Base-by-base conservation (phyloP, 805 yeast genomes). In the Monosporozyma solicola region DNA sequence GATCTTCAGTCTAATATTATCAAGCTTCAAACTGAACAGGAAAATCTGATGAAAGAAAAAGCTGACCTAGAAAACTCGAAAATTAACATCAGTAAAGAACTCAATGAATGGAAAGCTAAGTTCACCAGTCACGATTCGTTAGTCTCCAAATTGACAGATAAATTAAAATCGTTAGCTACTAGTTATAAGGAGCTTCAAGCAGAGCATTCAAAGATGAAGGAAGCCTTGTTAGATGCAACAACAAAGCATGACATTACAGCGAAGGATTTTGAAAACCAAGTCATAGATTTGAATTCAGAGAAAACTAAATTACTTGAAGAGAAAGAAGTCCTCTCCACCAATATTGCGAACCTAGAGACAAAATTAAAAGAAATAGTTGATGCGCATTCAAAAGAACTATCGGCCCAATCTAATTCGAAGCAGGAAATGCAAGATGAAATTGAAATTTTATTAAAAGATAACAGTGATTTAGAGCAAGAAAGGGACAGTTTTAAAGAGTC, bases 71-170 rank as follows among this genome's bases (percentile, higher is more conserved):
- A 66, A 24, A 47, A 53, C 5, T 69, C 61, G 8, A 70, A 62
- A 15, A 49, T 50, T 0, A 39, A 58, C 2, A 44, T 69, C 2
- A 59, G 62, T 32, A 63, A 57, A 13, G 63, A 66, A n/a, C 41
- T 67, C 0, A 37, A 51, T 9, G 65, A 68, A 50, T 51, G 66
- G 51, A 61, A 62, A 52, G 45, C 60, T 1, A 57, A 61, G 31
- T 62, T 62, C 15, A 66, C 64, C 2, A 63, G 67, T 35, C 70
- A 70, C 41, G 70, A 71, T 32, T 45, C 58, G 1, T 57, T 75
- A 32, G 70, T 75, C 25, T 68, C 72, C 3, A 76, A 74, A 53
- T 55, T 79, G 47, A 73, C 79, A 0, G 76, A 71, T 16, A 78
- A 77, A 59, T 59, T 79, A 41, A 74, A 74, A 57, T 64, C 71